A percentile compares a stretch with the other conserved stretches of the same genome.
These are phyloP conservation scores for Rhodotorula diobovata DNA, from an alignment of 768 basidiomycete species.

Conservation along the genomic window DNA sequence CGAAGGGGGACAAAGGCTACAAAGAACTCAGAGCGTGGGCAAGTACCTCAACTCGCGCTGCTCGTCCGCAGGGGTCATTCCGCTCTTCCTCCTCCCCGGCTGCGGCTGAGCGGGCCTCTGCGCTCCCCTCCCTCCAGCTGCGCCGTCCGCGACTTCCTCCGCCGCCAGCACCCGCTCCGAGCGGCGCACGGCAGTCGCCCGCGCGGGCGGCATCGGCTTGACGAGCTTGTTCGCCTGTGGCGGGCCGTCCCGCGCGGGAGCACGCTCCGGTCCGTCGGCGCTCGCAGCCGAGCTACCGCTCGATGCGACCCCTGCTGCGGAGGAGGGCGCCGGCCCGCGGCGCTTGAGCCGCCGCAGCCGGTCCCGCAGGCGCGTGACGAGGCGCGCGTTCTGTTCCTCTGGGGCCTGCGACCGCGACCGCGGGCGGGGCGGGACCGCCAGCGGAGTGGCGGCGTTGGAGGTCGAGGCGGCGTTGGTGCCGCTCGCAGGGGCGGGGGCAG, in stretches of 20 bases:
- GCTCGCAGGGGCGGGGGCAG: background rate
- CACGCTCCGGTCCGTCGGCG: background rate
- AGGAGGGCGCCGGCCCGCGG: background rate
- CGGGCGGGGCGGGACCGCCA: background rate
- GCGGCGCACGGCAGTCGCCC: background rate
- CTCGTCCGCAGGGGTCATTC: background rate
- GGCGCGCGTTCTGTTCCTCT: constrained; percentile 20
- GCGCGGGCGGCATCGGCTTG: constrained; percentile 17
- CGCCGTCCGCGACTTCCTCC: background rate
- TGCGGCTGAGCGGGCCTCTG: background rate
- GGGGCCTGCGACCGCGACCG: background rate
- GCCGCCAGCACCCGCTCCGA: background rate
- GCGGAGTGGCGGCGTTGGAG: too few species aligned
- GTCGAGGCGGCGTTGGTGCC: background rate
- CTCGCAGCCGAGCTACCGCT: background rate
- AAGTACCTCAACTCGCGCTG: background rate
- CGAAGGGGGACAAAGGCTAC: too few species aligned
- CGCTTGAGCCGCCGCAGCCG: constrained; percentile 22
- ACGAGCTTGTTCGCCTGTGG: constrained; percentile 16
- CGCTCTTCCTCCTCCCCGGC: background rate
- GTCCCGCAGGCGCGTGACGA: constrained; percentile 15
- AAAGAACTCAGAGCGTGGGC: background rate
- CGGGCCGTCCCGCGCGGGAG: too few species aligned
- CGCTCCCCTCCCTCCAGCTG: too few species aligned
- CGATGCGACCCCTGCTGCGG: background rate